Evolutionary conservation across 768 basidiomycete genomes (phyloP).

Genomic region (Trametes punicea): DNA sequence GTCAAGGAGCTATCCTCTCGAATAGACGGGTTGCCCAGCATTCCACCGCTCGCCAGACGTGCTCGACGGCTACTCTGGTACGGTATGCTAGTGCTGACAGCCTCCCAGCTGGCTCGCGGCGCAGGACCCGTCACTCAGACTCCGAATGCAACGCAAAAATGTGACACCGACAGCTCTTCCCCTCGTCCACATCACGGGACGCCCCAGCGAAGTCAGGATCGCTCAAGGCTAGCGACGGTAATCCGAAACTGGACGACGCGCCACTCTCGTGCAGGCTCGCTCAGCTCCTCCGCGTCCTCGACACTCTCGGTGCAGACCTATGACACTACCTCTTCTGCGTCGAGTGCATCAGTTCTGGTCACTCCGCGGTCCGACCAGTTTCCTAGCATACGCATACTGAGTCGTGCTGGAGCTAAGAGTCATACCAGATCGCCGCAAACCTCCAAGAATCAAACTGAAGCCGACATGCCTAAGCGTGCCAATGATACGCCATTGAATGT

Average conservation of each 20-base stretch:
- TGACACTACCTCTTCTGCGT: conserved; percentile 8
- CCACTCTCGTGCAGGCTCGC: conserved; percentile 38
- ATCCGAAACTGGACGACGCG: conserved; percentile 42
- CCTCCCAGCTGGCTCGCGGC: neutral
- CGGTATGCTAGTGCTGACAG: conserved; percentile 10
- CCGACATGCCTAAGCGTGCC: neutral
- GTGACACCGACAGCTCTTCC: neutral
- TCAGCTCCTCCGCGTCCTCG: conserved; percentile 16
- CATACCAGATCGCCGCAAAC: conserved; percentile 11
- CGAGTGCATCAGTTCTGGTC: conserved; percentile 3
- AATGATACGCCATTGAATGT: conserved; percentile 29
- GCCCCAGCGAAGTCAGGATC: neutral
- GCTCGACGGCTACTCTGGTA: conserved; percentile 74
- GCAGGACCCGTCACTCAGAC: neutral
- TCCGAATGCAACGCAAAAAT: neutral
- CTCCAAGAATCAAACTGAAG: neutral
- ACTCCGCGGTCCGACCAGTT: conserved; percentile 15
- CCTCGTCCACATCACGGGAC: neutral
- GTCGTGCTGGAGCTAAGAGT: neutral
- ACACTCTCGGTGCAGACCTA: conserved; percentile 10
- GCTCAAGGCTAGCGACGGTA: conserved; percentile 27
- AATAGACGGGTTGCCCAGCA: conserved; percentile 56
- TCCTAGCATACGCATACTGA: neutral
- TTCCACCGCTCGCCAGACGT: conserved; percentile 56
- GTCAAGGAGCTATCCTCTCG: conserved; percentile 57